These are phyloP conservation scores for Acer campestre DNA, from an alignment of 345 rosid species.

Conservation along the genomic window DNA sequence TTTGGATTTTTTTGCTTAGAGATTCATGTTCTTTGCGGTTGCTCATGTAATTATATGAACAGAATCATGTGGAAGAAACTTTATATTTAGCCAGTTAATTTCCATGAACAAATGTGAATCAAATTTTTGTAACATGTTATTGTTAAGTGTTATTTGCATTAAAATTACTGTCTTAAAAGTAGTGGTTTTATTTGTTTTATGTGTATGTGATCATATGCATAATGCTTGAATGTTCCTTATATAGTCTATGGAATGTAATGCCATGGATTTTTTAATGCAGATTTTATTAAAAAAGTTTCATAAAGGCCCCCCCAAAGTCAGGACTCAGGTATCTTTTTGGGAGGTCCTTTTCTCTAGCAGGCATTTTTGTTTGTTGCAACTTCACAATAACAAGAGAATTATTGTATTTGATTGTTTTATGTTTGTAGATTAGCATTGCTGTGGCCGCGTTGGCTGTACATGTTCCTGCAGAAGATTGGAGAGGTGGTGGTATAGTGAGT, in stretches of 20 bases:
- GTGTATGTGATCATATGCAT: neutral
- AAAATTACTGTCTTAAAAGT: neutral
- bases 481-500: constrained; percentile 87
- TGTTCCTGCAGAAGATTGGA: constrained; percentile 96
- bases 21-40: neutral
- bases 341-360: neutral
- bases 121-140: neutral
- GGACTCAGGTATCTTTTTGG: constrained; percentile 78
- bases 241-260: constrained; percentile 18
- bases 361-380: constrained; percentile 1
- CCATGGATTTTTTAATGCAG: constrained; percentile 49
- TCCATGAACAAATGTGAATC: neutral
- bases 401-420: constrained; percentile 26
- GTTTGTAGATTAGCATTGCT: constrained; percentile 91
- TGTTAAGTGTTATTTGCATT: neutral
- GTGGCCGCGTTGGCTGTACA: constrained; percentile 99
- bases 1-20: neutral
- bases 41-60: neutral
- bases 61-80: neutral
- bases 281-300: constrained; percentile 88
- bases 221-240: constrained; percentile 13
- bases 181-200: neutral
- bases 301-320: constrained; percentile 93
- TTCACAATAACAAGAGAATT: constrained; percentile 16
- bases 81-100: neutral